These are phyloP conservation scores for Candida silvicultrix DNA, from an alignment of 805 yeast genomes.

Conservation along the genomic window DNA sequence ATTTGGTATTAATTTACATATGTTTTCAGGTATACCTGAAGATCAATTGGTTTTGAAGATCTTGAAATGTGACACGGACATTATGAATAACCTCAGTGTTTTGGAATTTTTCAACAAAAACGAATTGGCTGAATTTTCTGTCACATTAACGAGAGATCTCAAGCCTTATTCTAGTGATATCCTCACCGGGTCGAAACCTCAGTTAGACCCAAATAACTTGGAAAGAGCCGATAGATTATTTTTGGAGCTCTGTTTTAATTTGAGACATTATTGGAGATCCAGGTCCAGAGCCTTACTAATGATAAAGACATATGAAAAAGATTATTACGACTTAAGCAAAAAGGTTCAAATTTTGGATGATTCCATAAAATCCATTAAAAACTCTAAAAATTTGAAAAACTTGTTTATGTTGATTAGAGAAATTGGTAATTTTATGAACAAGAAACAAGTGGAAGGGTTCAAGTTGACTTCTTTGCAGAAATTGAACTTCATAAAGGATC, in stretches of 20 bases:
- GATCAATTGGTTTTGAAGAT: conserved; percentile 65
- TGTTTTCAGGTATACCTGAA: conserved; percentile 56
- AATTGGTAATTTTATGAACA: conserved; percentile 97
- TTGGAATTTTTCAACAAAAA: conserved; percentile 80
- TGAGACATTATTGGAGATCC: conserved; percentile 87
- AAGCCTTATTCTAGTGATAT: conserved; percentile 76
- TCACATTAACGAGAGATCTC: conserved; percentile 60
- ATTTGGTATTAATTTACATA: conserved; percentile 88
- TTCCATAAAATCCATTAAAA: conserved; percentile 61
- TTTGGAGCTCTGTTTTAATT: conserved; percentile 74
- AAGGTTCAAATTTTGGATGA: conserved; percentile 68
- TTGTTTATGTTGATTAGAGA: conserved; percentile 80
- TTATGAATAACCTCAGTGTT: conserved; percentile 63
- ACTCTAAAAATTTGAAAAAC: conserved; percentile 60
- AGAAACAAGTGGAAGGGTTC: conserved; percentile 92
- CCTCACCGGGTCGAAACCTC: conserved; percentile 37
- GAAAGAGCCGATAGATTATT: conserved; percentile 85
- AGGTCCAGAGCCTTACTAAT: conserved; percentile 80
- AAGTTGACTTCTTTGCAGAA: conserved; percentile 85
- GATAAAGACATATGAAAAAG: conserved; percentile 66
- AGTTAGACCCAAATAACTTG: conserved; percentile 67
- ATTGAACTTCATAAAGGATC: conserved; percentile 85
- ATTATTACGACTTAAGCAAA: conserved; percentile 61
- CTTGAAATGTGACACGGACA: conserved; percentile 67
- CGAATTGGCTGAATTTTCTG: conserved; percentile 70